These are phyloP conservation scores for Pyricularia grisea DNA, from an alignment of 2,329 filamentous ascomycete genomes.

Conservation along the genomic window DNA sequence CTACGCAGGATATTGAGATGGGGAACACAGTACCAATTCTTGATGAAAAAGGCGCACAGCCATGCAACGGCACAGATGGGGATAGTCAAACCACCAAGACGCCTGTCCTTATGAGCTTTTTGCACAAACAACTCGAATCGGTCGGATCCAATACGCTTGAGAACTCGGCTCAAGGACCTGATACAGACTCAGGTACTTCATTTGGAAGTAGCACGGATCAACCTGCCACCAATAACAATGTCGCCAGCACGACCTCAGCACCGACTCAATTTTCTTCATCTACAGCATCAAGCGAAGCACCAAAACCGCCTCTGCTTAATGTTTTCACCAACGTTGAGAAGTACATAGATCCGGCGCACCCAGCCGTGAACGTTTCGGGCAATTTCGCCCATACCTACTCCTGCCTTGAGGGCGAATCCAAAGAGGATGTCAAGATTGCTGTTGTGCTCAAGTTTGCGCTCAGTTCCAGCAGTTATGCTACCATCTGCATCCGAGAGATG, in stretches of 20 bases:
- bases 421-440: slow-evolving; percentile 21
- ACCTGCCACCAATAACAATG: not conserved
- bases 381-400: not conserved
- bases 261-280: not conserved
- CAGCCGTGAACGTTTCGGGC: slow-evolving; percentile 11
- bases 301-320: not conserved
- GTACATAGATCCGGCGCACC: not conserved
- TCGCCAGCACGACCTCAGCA: not conserved
- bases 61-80: not conserved
- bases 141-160: not conserved
- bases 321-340: slow-evolving; percentile 2
- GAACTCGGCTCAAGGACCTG: not conserved
- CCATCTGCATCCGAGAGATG: slow-evolving; percentile 26
- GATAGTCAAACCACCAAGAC: not conserved
- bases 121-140: not conserved
- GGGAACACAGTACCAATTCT: not conserved
- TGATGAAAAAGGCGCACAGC: not conserved
- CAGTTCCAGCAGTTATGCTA: slow-evolving; percentile 26
- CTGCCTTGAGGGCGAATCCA: not conserved
- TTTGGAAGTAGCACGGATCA: not conserved
- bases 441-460: slow-evolving; percentile 26
- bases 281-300: not conserved
- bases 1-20: not conserved
- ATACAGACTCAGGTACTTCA: not conserved
- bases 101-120: not conserved